Evolutionary conservation across 2,329 filamentous ascomycete genomes (phyloP).

Genomic region (Sporothrix curviconia): DNA sequence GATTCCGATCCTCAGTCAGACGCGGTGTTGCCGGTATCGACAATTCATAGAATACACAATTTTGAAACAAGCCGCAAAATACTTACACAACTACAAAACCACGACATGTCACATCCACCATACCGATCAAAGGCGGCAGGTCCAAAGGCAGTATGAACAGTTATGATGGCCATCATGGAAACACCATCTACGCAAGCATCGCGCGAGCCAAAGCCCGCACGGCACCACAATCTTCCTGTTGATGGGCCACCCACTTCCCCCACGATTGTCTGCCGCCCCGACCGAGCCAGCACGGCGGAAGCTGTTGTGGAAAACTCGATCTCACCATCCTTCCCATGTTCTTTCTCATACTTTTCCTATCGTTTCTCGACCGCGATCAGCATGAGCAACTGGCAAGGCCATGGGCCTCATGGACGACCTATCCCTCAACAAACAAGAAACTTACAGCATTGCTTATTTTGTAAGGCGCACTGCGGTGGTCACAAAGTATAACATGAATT

Average conservation of each 20-base stretch:
- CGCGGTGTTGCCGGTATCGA: too few relatives aligned
- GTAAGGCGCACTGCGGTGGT: neutral
- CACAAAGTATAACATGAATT: neutral
- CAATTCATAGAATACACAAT: too few relatives aligned
- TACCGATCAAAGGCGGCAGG: neutral
- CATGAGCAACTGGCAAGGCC: constrained; percentile 14
- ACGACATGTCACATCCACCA: neutral
- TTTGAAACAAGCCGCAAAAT: too few relatives aligned
- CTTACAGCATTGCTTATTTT: constrained; percentile 24
- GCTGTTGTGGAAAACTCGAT: constrained; percentile 16
- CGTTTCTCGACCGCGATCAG: constrained; percentile 15
- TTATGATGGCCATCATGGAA: neutral
- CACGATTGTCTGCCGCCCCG: neutral
- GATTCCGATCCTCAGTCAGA: too few relatives aligned
- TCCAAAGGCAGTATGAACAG: too few relatives aligned
- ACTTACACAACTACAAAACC: neutral
- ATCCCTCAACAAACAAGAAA: constrained; percentile 34
- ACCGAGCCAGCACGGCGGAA: constrained; percentile 2
- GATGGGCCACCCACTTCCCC: neutral
- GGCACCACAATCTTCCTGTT: neutral
- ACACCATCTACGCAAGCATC: neutral
- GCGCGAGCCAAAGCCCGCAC: neutral
- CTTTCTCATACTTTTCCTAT: constrained; percentile 8
- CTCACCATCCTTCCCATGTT: constrained; percentile 3
- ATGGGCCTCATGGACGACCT: constrained; percentile 12